Evolutionary conservation across 495 filamentous ascomycete genomes (phyloP).

Genomic region (Penicillium longicatenatum): DNA sequence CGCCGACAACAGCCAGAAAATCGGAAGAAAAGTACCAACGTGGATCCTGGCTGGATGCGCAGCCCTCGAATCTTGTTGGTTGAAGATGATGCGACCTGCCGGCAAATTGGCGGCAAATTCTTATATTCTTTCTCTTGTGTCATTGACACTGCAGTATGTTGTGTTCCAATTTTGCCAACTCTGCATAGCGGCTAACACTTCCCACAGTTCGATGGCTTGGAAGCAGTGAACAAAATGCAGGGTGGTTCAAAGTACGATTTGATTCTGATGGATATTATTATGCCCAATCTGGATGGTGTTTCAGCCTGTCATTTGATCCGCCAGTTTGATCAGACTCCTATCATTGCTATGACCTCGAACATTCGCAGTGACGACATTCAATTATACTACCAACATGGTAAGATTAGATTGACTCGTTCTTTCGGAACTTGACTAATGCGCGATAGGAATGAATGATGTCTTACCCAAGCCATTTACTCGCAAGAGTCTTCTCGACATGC

Average conservation of each 20-base stretch:
- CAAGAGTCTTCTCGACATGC: slow-evolving; percentile 86
- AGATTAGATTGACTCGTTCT: slow-evolving; percentile 26
- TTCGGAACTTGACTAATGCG: neutral
- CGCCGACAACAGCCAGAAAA: slow-evolving; percentile 53
- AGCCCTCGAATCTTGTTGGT: slow-evolving; percentile 88
- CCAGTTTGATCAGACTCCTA: slow-evolving; percentile 83
- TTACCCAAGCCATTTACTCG: slow-evolving; percentile 97
- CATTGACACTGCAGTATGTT: slow-evolving; percentile 88
- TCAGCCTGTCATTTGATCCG: slow-evolving; percentile 93
- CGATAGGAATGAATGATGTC: slow-evolving; percentile 95
- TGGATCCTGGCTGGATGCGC: slow-evolving; percentile 79
- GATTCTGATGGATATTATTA: slow-evolving; percentile 98
- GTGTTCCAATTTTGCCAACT: no score
- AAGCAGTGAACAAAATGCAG: slow-evolving; percentile 92
- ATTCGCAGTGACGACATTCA: slow-evolving; percentile 96
- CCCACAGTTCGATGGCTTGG: slow-evolving; percentile 77
- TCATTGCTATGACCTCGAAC: slow-evolving; percentile 98
- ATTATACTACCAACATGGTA: slow-evolving; percentile 96
- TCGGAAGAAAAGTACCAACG: slow-evolving; percentile 66
- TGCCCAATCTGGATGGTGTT: slow-evolving; percentile 94
- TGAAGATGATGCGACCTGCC: slow-evolving; percentile 93
- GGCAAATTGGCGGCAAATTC: slow-evolving; percentile 93
- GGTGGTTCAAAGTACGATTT: slow-evolving; percentile 82
- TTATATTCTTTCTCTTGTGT: slow-evolving; percentile 83
- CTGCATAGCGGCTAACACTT: neutral